Conservation (phyloP, 129 eudicot species). For the Rutidosis leptorrhynchoides region DNA sequence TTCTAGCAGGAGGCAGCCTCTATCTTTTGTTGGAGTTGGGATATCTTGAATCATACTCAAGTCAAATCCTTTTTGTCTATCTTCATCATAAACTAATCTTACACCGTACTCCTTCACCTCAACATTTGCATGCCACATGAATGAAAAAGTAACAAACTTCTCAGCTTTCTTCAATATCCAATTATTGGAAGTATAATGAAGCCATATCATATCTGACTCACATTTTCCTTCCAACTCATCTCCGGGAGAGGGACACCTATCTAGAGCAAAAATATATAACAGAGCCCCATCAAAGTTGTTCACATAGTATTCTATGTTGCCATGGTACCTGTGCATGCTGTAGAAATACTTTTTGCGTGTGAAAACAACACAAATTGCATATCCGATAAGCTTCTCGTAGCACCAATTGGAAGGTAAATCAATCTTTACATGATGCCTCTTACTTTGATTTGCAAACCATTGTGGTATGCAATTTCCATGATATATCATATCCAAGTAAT, state of each 20-base stretch:
- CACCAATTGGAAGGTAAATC: not conserved
- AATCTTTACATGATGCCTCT: not conserved
- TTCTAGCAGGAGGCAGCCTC: too few relatives aligned
- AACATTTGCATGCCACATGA: not conserved
- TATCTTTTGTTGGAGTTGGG: too few relatives aligned
- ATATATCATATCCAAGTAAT: not conserved
- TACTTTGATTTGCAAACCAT: not conserved
- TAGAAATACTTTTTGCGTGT: not conserved
- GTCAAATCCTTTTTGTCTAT: not conserved
- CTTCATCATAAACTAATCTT: not conserved
- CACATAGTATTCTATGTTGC: not conserved
- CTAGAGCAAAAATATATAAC: too few relatives aligned
- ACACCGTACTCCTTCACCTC: not conserved
- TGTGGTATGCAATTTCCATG: not conserved
- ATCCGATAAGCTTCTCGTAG: not conserved
- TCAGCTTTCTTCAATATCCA: not conserved
- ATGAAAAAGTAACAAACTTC: not conserved
- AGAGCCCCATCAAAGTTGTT: not conserved
- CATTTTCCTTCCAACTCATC: too few relatives aligned
- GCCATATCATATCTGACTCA: not conserved
- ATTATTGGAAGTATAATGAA: too few relatives aligned
- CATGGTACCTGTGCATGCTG: too few relatives aligned
- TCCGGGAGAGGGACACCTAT: too few relatives aligned
- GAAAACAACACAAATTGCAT: not conserved
- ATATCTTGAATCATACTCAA: not conserved